These are phyloP conservation scores for Penicillium sp. DNA, from an alignment of 2,329 filamentous ascomycete species.

Conservation along the genomic window DNA sequence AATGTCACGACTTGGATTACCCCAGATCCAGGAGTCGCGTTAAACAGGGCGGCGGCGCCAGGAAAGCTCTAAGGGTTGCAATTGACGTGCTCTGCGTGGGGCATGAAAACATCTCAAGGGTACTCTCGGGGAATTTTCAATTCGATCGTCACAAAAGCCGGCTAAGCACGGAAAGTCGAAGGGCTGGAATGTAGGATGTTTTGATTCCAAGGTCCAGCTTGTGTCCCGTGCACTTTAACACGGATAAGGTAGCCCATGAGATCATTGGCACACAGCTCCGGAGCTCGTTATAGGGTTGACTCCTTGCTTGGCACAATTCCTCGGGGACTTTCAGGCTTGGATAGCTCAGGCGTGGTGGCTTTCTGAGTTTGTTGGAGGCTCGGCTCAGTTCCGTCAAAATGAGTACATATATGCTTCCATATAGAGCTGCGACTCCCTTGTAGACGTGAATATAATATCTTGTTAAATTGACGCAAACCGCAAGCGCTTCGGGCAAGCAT, in stretches of 20 bases:
- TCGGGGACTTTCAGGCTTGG: background rate
- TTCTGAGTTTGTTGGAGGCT: background rate
- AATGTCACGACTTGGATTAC: background rate
- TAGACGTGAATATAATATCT: background rate
- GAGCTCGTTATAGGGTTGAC: background rate
- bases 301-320: background rate
- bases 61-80: constrained; percentile 1
- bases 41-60: background rate
- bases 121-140: background rate
- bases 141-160: constrained; percentile 6
- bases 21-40: background rate
- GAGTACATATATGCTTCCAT: constrained; percentile 2
- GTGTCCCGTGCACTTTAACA: background rate
- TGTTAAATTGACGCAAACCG: constrained; percentile 1
- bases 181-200: constrained; percentile 20
- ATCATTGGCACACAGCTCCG: background rate
- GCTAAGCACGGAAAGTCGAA: constrained; percentile 16
- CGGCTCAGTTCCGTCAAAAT: background rate
- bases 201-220: background rate
- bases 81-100: constrained; percentile 21
- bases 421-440: background rate
- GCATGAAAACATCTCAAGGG: constrained; percentile 14
- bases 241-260: background rate
- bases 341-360: background rate
- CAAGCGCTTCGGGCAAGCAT: background rate